Evolutionary conservation across 768 basidiomycete genomes (phyloP), one percentile per base, ranked within the genome.

Genomic region (Lyophyllum atratum): DNA sequence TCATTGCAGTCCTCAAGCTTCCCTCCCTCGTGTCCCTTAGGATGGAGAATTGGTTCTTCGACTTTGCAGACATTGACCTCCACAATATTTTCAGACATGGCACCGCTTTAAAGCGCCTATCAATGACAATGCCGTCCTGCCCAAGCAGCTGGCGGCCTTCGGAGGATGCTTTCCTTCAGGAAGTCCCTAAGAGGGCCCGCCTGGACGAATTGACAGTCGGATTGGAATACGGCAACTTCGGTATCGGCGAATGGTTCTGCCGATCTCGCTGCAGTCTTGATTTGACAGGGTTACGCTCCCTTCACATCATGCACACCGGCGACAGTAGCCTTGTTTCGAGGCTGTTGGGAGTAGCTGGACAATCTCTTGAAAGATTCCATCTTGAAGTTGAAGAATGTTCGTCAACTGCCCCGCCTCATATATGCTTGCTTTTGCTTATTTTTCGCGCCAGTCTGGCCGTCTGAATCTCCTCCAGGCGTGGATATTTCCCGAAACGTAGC

Each of bases 401-500:
- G 43, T 24, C 22, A 10, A 7, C 19, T 44, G 10, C 21, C 21
- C 22, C 43, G 24, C 19, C 43, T 2, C 6, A 39, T 75, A 50
- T 3, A 59, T 68, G 5, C 70, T 64, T 40, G 39, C 39, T n/a
- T 19, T 40, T 40, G 39, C 39, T 40, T 5, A 40, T 40, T 24
- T 11, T 7, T 11, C 24, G 21, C 22, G 12, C 5, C 43, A 44
- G 43, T 44, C 22, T 44, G 43, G 43, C 43, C 24, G 22, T 25
- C 43, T 25, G 43, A 24, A 12, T 44, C 3, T 44, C 39, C 39
- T 40, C 39, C 39, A 6, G 39, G 39, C 39, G 39, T 40, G 15
- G 39, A 40, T 19, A 15, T 40, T 19, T 40, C 39, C 5, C 10
- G 17, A 24, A 24, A 25, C 10, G 19, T 44, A 2, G 43, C 43